phyloP scores from a whole-genome alignment of 2,329 filamentous ascomycete species.

The Aspergillus ochraceus region DNA sequence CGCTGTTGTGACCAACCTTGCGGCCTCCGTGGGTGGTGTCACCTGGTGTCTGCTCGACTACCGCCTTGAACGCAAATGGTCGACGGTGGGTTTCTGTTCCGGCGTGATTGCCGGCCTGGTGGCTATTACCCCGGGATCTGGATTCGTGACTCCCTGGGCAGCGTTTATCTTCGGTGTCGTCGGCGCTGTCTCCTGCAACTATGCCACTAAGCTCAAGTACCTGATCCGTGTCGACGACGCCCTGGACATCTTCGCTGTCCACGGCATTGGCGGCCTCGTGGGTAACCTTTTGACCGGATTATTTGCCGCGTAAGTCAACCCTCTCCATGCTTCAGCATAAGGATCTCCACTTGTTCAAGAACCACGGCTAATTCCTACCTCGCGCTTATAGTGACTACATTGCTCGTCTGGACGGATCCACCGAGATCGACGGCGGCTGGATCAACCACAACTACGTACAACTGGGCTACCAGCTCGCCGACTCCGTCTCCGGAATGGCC shows the following conservation, averaged over 20 bases:
- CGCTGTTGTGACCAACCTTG: slow-evolving; percentile 79
- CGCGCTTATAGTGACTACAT: slow-evolving; percentile 65
- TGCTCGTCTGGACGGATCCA: slow-evolving; percentile 72
- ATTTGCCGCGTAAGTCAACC: slow-evolving; percentile 66
- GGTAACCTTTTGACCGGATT: slow-evolving; percentile 78
- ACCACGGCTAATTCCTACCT: slow-evolving; percentile 12
- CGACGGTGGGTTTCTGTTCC: slow-evolving; percentile 88
- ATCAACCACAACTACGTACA: slow-evolving; percentile 82
- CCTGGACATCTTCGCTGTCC: slow-evolving; percentile 84
- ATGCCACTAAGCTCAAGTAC: slow-evolving; percentile 89
- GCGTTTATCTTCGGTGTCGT: slow-evolving; percentile 76
- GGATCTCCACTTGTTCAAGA: not conserved
- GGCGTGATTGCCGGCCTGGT: slow-evolving; percentile 86
- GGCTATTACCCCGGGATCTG: slow-evolving; percentile 83
- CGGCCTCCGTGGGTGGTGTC: slow-evolving; percentile 79
- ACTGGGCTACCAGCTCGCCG: slow-evolving; percentile 79
- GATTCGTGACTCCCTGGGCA: slow-evolving; percentile 81
- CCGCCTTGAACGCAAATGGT: slow-evolving; percentile 86
- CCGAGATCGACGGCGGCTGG: slow-evolving; percentile 73
- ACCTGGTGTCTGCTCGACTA: slow-evolving; percentile 91
- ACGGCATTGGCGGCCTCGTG: slow-evolving; percentile 74
- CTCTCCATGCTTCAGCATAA: not conserved
- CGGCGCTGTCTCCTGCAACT: slow-evolving; percentile 78
- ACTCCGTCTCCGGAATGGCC: slow-evolving; percentile 70
- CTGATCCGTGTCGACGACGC: slow-evolving; percentile 78